Evolutionary conservation across 1,284 basidiomycete genomes (phyloP), one percentile per base, ranked within the genome.

Genomic region (Sanghuangporus sanghuang): DNA sequence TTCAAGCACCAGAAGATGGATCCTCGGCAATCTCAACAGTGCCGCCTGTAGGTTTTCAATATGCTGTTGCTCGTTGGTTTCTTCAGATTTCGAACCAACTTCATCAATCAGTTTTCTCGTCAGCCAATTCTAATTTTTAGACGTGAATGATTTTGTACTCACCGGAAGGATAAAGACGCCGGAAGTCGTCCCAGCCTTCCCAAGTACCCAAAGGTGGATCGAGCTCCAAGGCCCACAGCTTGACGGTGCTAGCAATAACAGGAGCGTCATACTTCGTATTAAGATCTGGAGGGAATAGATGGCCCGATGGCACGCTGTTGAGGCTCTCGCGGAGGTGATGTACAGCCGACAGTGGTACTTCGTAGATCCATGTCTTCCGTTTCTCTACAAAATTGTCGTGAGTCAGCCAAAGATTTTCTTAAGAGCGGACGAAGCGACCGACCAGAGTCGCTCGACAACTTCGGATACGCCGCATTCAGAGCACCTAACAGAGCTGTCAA

Each of bases 351-450:
- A 98, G 81, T 0, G 95, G 93, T 1, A 96, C 92, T 69, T 92
- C 88, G 72, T 97, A 96, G 66, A 98, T 92, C 96, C 95, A 98
- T 1, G 87, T 80, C 76, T 90, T 93, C 67, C 96, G 86, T 73
- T 87, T 90, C 74, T 96, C 96, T 87, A 70, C 23, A 27, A 52
- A 27, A 52, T 27, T 32, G 27, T 2, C 23, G 5, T 23, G 62
- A 18, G 27, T 52, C 14, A 63, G 46, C n/a, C 57, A 39, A 23
- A 67, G 55, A 11, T 23, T 39, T 36, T 32, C 1, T 39, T 27
- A 38, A 35, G n/a, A 16, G 23, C 61, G 21, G 60, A 46, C 7
- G 53, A 62, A 62, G 63, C 11, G 5, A 76, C 84, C 71, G 64
- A 89, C 90, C 86, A 50, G 75, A 71, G 69, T 95, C 91, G 64